These are phyloP conservation scores for Lunularia cruciata DNA, from an alignment of 225 moss, liverwort and hornwort species.

Conservation along the genomic window DNA sequence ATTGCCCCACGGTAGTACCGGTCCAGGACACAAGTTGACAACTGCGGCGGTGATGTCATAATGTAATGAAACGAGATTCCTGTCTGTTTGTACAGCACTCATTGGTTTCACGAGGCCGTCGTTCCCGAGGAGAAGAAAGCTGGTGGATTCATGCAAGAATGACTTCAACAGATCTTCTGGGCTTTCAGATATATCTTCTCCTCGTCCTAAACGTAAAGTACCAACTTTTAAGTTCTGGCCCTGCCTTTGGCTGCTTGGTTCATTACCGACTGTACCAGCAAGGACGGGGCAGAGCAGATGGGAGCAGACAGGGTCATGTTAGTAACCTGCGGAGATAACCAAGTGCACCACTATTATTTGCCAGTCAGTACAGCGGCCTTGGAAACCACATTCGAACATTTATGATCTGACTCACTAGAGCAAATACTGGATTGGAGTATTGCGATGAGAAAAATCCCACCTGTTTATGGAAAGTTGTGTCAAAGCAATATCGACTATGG, in stretches of 20 bases:
- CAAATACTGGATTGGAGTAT: background rate
- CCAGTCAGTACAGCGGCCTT: background rate
- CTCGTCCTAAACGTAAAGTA: conserved; percentile 8
- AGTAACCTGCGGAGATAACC: conserved; percentile 1
- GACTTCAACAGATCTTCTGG: conserved; percentile 11
- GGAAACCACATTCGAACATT: conserved; percentile 11
- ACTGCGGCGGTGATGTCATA: conserved; percentile 14
- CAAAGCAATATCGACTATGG: background rate
- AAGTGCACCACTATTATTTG: conserved; percentile 1
- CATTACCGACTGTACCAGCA: background rate
- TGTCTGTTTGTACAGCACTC: conserved; percentile 19
- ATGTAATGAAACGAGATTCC: conserved; percentile 12
- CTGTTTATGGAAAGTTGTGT: background rate
- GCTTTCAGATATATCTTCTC: conserved; percentile 5
- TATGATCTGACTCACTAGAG: conserved; percentile 9
- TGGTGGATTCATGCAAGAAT: conserved; percentile 14
- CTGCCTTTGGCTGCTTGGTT: background rate
- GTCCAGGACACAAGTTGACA: conserved; percentile 10
- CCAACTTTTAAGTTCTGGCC: conserved; percentile 2
- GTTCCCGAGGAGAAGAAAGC: conserved; percentile 16
- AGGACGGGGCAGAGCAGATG: background rate
- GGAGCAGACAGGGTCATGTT: background rate
- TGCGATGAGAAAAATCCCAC: background rate
- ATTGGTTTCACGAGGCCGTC: conserved; percentile 15
- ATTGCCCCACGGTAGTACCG: background rate